phyloP scores from a whole-genome alignment of 495 filamentous ascomycete genomes.

The Hypoxylon intermedium region DNA sequence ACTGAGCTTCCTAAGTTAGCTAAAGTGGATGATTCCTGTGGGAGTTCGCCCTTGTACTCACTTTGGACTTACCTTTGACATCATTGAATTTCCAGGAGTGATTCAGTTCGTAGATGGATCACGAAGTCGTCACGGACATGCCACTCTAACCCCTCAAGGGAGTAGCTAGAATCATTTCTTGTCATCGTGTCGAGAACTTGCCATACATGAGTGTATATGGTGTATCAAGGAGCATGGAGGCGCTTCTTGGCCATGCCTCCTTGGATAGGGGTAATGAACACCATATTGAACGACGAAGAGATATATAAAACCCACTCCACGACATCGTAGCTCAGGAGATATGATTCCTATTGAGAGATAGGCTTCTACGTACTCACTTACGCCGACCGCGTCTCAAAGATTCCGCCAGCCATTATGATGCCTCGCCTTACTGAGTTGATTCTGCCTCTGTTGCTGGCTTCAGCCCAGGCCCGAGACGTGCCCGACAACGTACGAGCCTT shows the following conservation, averaged over 20 bases:
- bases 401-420: neutral
- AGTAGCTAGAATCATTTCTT: neutral
- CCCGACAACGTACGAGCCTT: constrained; percentile 5
- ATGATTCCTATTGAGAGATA: neutral
- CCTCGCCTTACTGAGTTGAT: neutral
- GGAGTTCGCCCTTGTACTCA: neutral
- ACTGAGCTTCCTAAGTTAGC: neutral
- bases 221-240: neutral
- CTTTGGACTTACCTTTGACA: too few species aligned
- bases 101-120: neutral
- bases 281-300: neutral
- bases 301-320: neutral
- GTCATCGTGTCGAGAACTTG: neutral
- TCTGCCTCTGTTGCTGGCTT: neutral
- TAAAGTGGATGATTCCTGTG: neutral
- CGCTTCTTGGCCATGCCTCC: neutral
- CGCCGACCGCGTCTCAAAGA: neutral
- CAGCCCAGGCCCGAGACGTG: constrained; percentile 9
- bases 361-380: neutral
- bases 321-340: neutral
- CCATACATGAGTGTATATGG: neutral
- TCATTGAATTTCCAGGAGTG: neutral
- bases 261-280: neutral
- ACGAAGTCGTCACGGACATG: neutral
- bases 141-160: neutral